These are phyloP conservation scores for Cytidiella melzeri DNA, from an alignment of 768 basidiomycete species.

Conservation along the genomic window DNA sequence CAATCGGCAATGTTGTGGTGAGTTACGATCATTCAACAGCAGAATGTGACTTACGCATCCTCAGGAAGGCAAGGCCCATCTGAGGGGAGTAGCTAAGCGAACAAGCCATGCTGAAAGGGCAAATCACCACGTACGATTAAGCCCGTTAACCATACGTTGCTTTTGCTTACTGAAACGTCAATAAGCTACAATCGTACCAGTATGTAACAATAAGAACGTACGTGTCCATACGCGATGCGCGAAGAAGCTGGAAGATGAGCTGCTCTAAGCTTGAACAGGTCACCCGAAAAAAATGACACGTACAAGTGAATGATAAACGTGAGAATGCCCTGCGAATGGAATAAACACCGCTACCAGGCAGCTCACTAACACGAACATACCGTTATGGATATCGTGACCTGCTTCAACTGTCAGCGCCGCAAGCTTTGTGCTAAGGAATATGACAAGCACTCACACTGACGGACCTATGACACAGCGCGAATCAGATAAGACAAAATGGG, in stretches of 20 bases:
- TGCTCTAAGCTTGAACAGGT: too few relatives aligned
- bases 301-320: conserved; percentile 14
- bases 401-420: not conserved
- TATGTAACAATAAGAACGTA: conserved; percentile 5
- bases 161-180: conserved; percentile 14
- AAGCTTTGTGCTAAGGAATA: not conserved
- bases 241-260: conserved; percentile 12
- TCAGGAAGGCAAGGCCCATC: conserved; percentile 3
- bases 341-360: too few relatives aligned
- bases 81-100: not conserved
- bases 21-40: too few relatives aligned
- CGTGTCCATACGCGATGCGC: conserved; percentile 12
- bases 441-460: conserved; percentile 8
- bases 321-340: conserved; percentile 8
- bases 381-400: conserved; percentile 8
- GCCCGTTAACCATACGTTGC: conserved; percentile 11
- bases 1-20: too few relatives aligned
- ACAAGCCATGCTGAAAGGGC: not conserved
- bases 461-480: conserved; percentile 1
- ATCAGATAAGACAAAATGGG: not conserved
- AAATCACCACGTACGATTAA: conserved; percentile 3
- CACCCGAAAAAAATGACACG: too few relatives aligned
- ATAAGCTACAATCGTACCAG: too few relatives aligned
- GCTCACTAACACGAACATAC: not conserved
- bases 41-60: conserved; percentile 10